These are phyloP conservation scores for Collybia sp. DNA, from an alignment of 768 basidiomycete genomes.

Conservation along the genomic window DNA sequence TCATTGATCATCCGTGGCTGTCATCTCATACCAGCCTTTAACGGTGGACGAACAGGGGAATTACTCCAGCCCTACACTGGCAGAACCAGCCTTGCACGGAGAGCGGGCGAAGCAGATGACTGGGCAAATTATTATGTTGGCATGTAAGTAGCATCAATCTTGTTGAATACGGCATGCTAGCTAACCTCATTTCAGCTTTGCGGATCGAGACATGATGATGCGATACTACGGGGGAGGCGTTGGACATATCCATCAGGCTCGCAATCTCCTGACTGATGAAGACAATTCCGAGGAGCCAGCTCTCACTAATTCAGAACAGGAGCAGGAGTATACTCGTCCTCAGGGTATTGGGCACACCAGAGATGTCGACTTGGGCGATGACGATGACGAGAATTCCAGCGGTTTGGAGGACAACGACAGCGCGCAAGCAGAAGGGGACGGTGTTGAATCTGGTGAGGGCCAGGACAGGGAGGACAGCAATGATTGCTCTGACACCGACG, in stretches of 20 bases:
- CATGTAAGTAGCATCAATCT: not conserved
- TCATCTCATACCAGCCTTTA: conserved; percentile 8
- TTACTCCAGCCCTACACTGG: not conserved
- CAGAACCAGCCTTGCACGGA: not conserved
- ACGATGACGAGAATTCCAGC: no score
- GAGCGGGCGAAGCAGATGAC: not conserved
- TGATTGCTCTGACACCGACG: no score
- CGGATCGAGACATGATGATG: conserved; percentile 28
- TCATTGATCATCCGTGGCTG: conserved; percentile 6
- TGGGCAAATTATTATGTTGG: not conserved
- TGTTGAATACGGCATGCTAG: not conserved
- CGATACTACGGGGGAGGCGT: conserved; percentile 13
- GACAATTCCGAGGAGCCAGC: no score
- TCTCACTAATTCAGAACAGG: no score
- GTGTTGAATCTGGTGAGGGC: no score
- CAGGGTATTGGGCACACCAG: no score
- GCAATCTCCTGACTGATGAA: no score
- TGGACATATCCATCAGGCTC: not conserved
- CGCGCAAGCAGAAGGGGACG: no score
- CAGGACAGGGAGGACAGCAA: no score
- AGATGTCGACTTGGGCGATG: no score
- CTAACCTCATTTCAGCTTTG: conserved; percentile 18
- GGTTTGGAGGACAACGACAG: no score
- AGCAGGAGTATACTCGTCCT: no score
- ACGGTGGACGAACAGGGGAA: not conserved